phyloP scores from a whole-genome alignment of 1,284 basidiomycete species.

The Ganoderma multipileum region DNA sequence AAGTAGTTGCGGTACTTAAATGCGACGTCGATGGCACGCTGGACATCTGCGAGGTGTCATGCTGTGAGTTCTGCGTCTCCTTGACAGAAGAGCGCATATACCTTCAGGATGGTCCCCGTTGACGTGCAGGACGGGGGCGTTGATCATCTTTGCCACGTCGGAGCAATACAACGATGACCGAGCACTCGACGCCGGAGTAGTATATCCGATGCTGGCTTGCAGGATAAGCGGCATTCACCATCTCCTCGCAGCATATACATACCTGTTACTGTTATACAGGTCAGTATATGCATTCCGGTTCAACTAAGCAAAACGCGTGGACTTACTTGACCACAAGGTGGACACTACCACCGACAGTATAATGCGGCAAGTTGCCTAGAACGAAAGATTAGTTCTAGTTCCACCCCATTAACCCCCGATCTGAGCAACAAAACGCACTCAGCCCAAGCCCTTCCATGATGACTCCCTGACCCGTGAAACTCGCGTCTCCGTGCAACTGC shows the following conservation, averaged over 20 bases:
- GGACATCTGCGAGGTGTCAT: constrained; percentile 63
- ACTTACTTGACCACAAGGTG: constrained; percentile 91
- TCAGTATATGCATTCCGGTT: not conserved
- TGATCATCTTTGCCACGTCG: constrained; percentile 90
- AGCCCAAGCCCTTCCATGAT: constrained; percentile 89
- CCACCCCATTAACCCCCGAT: not conserved
- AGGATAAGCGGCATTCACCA: not conserved
- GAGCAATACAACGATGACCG: constrained; percentile 89
- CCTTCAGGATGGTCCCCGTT: constrained; percentile 92
- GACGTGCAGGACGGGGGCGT: constrained; percentile 88
- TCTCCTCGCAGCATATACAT: not conserved
- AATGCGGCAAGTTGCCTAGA: constrained; percentile 84
- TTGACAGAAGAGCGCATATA: constrained; percentile 36
- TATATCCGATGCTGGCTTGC: constrained; percentile 82
- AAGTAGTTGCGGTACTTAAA: constrained; percentile 87
- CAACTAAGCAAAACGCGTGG: constrained; percentile 3
- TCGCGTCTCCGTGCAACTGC: constrained; percentile 90
- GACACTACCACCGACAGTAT: constrained; percentile 86
- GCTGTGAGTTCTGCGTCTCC: not conserved
- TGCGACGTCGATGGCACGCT: constrained; percentile 79
- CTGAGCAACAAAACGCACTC: constrained; percentile 53
- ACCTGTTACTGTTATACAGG: constrained; percentile 57
- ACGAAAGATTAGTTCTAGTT: not conserved
- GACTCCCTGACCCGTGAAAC: constrained; percentile 89
- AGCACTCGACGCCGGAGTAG: constrained; percentile 83